Percentiles rank a stretch among this genome's conserved stretches.
Evolutionary conservation across 108 stramenopile species (phyloP).

Genomic region (Discostella pseudostelligera): DNA sequence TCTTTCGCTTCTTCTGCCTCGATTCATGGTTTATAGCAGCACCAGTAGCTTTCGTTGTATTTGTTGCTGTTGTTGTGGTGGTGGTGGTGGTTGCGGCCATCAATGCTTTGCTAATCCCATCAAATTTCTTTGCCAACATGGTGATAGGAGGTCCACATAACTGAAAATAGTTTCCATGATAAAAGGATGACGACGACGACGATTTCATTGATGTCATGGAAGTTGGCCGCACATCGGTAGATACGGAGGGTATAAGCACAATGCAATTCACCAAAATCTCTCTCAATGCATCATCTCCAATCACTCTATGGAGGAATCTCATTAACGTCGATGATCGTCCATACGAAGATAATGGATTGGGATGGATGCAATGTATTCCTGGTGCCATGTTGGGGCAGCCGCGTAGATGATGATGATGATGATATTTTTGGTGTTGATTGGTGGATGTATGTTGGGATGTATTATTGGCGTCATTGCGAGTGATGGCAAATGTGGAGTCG

Average conservation of each 20-base stretch:
- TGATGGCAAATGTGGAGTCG: slow-evolving; percentile 1
- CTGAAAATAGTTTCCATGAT: slow-evolving; percentile 57
- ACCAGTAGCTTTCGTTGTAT: too few relatives aligned
- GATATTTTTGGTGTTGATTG: not conserved
- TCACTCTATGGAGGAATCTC: slow-evolving; percentile 36
- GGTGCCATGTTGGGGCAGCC: slow-evolving; percentile 46
- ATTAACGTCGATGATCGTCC: slow-evolving; percentile 40
- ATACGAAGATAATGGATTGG: slow-evolving; percentile 39
- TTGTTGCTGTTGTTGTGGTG: too few relatives aligned
- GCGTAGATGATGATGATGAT: slow-evolving; percentile 3
- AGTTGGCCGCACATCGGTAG: not conserved
- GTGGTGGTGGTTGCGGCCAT: not conserved
- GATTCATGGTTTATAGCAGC: slow-evolving; percentile 40
- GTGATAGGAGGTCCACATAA: slow-evolving; percentile 68
- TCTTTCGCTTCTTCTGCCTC: not conserved
- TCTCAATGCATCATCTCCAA: slow-evolving; percentile 45
- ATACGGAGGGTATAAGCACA: slow-evolving; percentile 42
- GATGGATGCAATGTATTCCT: slow-evolving; percentile 42
- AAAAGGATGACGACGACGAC: slow-evolving; percentile 3
- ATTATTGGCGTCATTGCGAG: not conserved
- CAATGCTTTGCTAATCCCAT: slow-evolving; percentile 5
- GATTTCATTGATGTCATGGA: not conserved
- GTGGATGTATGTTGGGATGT: not conserved
- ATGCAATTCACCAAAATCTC: slow-evolving; percentile 46
- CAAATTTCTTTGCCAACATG: slow-evolving; percentile 26